Conservation (phyloP, 345 rosid genomes). For the Salix dunnii region DNA sequence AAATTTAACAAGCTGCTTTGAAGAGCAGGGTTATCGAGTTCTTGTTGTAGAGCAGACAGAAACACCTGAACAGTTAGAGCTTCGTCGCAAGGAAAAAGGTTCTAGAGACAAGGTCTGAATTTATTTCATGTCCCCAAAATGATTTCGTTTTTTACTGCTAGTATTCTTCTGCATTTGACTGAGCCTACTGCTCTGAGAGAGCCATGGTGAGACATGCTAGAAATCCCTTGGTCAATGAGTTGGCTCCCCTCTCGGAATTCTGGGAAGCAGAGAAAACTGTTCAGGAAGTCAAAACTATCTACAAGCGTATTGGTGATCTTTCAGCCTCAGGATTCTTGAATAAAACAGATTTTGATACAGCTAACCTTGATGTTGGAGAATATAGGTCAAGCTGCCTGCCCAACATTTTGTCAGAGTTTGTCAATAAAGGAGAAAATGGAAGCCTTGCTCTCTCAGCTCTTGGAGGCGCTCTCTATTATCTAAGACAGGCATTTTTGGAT, state of each 20-base stretch:
- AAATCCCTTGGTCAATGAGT: slow-evolving; percentile 75
- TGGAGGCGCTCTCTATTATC: slow-evolving; percentile 89
- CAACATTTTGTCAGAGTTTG: slow-evolving; percentile 48
- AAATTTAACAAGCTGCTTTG: slow-evolving; percentile 26
- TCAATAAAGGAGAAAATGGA: slow-evolving; percentile 48
- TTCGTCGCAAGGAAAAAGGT: slow-evolving; percentile 84
- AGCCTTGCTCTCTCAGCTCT: slow-evolving; percentile 86
- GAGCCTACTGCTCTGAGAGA: slow-evolving; percentile 35
- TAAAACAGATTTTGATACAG: slow-evolving; percentile 28
- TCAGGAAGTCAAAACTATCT: slow-evolving; percentile 50
- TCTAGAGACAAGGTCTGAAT: slow-evolving; percentile 77
- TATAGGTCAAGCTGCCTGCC: slow-evolving; percentile 47
- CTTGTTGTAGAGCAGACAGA: slow-evolving; percentile 96
- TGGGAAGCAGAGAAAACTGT: slow-evolving; percentile 89
- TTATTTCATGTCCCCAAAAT: not conserved
- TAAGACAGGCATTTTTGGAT: slow-evolving; percentile 82
- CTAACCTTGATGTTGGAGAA: slow-evolving; percentile 24
- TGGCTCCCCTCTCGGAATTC: slow-evolving; percentile 69
- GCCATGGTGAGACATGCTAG: slow-evolving; percentile 77
- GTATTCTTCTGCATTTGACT: not conserved
- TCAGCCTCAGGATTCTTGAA: slow-evolving; percentile 34
- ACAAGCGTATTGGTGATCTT: slow-evolving; percentile 38
- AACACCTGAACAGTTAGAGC: slow-evolving; percentile 94
- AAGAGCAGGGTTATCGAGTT: slow-evolving; percentile 86
- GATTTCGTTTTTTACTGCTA: not conserved